Evolutionary conservation across 371 early-diverging fungal species (phyloP), one percentile per base, ranked within the genome.

Genomic region (Circinella umbellata): DNA sequence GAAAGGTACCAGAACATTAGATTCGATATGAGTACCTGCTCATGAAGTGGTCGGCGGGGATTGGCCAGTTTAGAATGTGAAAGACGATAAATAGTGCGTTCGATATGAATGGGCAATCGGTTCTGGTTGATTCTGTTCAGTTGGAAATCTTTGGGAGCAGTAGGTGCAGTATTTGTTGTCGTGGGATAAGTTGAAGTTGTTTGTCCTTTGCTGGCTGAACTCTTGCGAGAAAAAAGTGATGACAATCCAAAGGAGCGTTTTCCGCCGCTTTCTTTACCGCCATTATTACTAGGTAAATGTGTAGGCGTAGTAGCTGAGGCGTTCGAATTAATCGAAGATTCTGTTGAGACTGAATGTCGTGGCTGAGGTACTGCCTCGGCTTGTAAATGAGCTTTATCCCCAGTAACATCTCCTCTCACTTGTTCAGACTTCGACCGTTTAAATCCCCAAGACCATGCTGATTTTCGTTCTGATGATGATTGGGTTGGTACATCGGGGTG

Each of bases 1-100:
- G 89, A 84, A 10, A 98, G 83, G 75, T 96, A 97, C 91, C 95
- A 96, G 78, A 97, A 92, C 96, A 98, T 96, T 77, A 96, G 88
- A 71, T 98, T 98, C 27, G 94, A 93, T 39, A 98, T 92, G 68
- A 95, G 76, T 5, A 98, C 98, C 76, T 98, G 97, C 63, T 98
- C 93, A 61, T 87, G 80, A 20, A 98, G 84, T 3, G 97, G 94
- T 7, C 97, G 89, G 34, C 95, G 86, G 9, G 92, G 92, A 73
- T 95, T 94, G 35, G 97, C 94, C 20, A 98, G 83, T 78, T 98
- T 98, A 63, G 90, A 87, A 68, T 96, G 96, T 0, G 96, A 95
- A 17, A 96, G 78, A n/a, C 94, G 92, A 75, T 96, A 98, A 17
- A 97, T 90, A 10, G 91, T 90, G 38, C 95, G 90, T 75, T 96